Percentiles rank a stretch among this genome's conserved stretches.
Evolutionary conservation across 805 yeast genomes (phyloP).

Genomic region (Candida railenensis): DNA sequence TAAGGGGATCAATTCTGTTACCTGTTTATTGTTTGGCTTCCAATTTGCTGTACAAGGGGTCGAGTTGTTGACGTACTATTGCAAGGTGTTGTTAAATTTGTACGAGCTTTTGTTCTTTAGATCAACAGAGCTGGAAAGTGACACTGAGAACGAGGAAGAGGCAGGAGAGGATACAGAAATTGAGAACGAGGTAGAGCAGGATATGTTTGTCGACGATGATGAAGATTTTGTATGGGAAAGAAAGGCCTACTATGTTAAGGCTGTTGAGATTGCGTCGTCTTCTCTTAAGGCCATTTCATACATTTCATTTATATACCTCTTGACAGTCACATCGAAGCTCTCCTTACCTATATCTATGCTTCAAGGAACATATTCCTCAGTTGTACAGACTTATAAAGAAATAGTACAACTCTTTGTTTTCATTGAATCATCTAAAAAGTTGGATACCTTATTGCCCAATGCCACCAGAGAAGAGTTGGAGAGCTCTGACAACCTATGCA

Average conservation of each 20-base stretch:
- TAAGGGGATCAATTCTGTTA: slow-evolving; percentile 49
- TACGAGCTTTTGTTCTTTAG: slow-evolving; percentile 54
- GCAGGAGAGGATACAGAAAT: neutral
- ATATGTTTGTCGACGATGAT: slow-evolving; percentile 23
- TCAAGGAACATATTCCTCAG: slow-evolving; percentile 46
- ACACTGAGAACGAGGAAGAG: slow-evolving; percentile 6
- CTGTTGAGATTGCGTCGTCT: slow-evolving; percentile 53
- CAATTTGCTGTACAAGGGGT: slow-evolving; percentile 68
- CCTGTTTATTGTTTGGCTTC: slow-evolving; percentile 68
- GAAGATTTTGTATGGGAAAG: slow-evolving; percentile 75
- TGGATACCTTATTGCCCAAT: slow-evolving; percentile 61
- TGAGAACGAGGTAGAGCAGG: slow-evolving; percentile 10
- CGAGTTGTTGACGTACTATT: slow-evolving; percentile 45
- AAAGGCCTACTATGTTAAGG: slow-evolving; percentile 57
- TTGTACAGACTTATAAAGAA: slow-evolving; percentile 28
- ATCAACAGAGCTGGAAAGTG: slow-evolving; percentile 21
- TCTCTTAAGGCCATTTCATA: slow-evolving; percentile 31
- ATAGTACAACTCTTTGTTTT: slow-evolving; percentile 46
- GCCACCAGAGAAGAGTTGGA: slow-evolving; percentile 63
- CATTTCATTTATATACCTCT: slow-evolving; percentile 31
- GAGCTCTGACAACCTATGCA: slow-evolving; percentile 64
- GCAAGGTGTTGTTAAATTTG: slow-evolving; percentile 50
- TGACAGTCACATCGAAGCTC: slow-evolving; percentile 29
- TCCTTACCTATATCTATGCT: slow-evolving; percentile 37
- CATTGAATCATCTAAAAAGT: slow-evolving; percentile 55